These are phyloP conservation scores for Leccinum fibrillosum DNA, from an alignment of 768 basidiomycete genomes.

Conservation along the genomic window DNA sequence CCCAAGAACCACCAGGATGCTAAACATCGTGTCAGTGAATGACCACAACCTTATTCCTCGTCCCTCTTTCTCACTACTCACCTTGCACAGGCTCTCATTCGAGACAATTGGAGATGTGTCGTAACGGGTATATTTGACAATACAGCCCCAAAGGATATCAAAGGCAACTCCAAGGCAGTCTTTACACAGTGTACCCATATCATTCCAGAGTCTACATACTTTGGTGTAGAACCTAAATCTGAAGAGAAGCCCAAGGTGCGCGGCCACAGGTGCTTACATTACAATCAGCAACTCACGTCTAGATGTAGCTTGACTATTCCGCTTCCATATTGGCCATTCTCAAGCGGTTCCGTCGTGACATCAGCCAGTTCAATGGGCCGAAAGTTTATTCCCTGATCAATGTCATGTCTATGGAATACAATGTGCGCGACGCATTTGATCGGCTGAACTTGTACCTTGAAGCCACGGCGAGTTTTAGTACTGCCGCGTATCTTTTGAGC, in stretches of 20 bases:
- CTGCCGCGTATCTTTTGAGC: not conserved
- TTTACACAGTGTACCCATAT: not conserved
- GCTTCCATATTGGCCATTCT: not conserved
- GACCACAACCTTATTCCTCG: not conserved
- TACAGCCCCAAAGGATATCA: not conserved
- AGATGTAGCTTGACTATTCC: conserved; percentile 3
- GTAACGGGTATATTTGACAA: conserved; percentile 28
- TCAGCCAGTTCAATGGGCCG: not conserved
- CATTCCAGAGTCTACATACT: conserved; percentile 2
- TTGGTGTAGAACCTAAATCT: not conserved
- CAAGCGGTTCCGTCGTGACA: not conserved
- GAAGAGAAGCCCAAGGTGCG: not conserved
- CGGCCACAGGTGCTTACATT: not conserved
- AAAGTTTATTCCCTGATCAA: conserved; percentile 9
- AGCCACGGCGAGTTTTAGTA: not conserved
- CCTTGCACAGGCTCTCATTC: conserved; percentile 31
- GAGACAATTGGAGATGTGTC: conserved; percentile 36
- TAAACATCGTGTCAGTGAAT: conserved; percentile 1
- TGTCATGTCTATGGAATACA: not conserved
- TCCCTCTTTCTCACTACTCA: not conserved
- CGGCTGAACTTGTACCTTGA: conserved; percentile 4
- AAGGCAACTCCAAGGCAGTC: not conserved
- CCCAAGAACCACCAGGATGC: conserved; percentile 4
- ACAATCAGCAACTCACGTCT: not conserved
- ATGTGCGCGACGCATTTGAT: conserved; percentile 6